These are phyloP conservation scores for Cetradonia linearis DNA, from an alignment of 495 filamentous ascomycete species.

Conservation along the genomic window DNA sequence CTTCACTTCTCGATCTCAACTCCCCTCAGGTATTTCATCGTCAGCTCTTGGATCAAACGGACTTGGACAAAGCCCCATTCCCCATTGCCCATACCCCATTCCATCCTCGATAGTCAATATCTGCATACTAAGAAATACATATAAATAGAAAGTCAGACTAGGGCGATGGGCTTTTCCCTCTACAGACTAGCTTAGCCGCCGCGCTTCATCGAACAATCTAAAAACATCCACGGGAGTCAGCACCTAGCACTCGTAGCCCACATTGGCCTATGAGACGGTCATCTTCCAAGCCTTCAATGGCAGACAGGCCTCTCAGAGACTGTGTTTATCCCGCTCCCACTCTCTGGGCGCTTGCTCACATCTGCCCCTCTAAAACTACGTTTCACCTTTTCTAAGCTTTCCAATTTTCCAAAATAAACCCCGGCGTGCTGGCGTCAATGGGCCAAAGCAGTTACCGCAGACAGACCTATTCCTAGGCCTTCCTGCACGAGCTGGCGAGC, in stretches of 20 bases:
- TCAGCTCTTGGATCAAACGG: too few relatives aligned
- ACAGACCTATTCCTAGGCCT: slow-evolving; percentile 9
- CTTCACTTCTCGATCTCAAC: not conserved
- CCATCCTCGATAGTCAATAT: too few relatives aligned
- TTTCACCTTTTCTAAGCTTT: slow-evolving; percentile 14
- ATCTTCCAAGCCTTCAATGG: not conserved
- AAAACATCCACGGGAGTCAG: slow-evolving; percentile 12
- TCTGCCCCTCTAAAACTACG: slow-evolving; percentile 1
- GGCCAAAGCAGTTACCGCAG: slow-evolving; percentile 15
- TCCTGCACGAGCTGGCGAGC: slow-evolving; percentile 2
- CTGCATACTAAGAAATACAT: not conserved
- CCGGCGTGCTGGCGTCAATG: slow-evolving; percentile 12
- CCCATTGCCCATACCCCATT: too few relatives aligned
- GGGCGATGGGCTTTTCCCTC: slow-evolving; percentile 3
- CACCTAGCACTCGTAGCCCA: slow-evolving; percentile 8
- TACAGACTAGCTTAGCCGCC: slow-evolving; percentile 4
- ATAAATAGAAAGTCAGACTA: slow-evolving; percentile 10
- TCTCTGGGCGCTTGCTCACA: slow-evolving; percentile 8
- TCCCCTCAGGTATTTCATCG: too few relatives aligned
- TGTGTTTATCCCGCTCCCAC: not conserved
- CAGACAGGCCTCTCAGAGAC: slow-evolving; percentile 4
- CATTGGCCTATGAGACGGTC: slow-evolving; percentile 11
- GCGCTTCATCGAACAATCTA: slow-evolving; percentile 14
- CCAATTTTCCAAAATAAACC: not conserved
- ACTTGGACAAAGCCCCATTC: too few relatives aligned